Evolutionary conservation across 305 asterid genomes (phyloP).

Genomic region (Fraxinus latifolia): DNA sequence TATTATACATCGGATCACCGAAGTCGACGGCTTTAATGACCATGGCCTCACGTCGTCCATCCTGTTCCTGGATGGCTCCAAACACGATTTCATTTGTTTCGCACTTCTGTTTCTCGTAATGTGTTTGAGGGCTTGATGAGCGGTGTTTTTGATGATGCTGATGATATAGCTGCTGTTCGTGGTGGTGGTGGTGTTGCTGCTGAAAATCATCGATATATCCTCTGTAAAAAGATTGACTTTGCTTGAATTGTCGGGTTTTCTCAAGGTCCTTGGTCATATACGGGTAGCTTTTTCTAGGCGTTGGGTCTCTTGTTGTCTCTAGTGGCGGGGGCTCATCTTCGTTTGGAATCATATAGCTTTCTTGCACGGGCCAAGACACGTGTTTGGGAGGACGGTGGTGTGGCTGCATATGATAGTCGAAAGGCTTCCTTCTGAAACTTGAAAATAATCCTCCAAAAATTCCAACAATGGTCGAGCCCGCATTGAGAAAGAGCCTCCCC

Average conservation of each 20-base stretch:
- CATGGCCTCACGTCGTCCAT: conserved; percentile 56
- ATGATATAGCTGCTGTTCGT: conserved; percentile 44
- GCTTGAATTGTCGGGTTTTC: conserved; percentile 46
- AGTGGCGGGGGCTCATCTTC: conserved; percentile 73
- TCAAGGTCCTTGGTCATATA: conserved; percentile 43
- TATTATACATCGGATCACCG: conserved; percentile 28
- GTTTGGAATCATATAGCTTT: conserved; percentile 73
- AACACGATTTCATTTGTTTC: conserved; percentile 85
- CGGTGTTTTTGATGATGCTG: conserved; percentile 70
- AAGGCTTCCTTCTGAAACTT: conserved; percentile 46
- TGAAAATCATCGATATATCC: conserved; percentile 55
- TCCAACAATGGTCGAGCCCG: conserved; percentile 57
- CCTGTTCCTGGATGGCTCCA: conserved; percentile 90
- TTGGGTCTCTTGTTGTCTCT: conserved; percentile 60
- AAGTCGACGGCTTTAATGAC: conserved; percentile 68
- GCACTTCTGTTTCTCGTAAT: conserved; percentile 48
- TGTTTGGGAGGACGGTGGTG: conserved; percentile 47
- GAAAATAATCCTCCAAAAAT: conserved; percentile 69
- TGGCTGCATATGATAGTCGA: conserved; percentile 38
- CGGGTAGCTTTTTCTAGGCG: conserved; percentile 60
- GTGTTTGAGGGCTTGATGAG: conserved; percentile 58
- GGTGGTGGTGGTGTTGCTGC: conserved; percentile 36
- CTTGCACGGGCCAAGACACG: conserved; percentile 73
- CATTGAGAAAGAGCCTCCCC: conserved; percentile 52
- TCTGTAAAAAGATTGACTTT: conserved; percentile 38